phyloP scores from a whole-genome alignment of 2,329 filamentous ascomycete genomes.

The Exophiala oligosperma region DNA sequence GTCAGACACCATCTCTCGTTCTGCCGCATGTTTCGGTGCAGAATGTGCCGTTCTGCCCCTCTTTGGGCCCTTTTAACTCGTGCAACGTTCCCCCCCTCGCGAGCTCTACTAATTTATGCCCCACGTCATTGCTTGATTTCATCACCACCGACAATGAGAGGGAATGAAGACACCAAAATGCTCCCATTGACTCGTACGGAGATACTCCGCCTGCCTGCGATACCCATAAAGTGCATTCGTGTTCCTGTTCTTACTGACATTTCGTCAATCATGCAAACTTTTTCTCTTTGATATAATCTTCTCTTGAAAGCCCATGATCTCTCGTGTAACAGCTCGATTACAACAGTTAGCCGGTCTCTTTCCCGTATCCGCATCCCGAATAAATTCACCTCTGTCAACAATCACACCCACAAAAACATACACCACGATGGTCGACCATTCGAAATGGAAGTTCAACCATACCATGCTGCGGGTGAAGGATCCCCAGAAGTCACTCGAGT shows the following conservation, averaged over 20 bases:
- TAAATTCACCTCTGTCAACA: background rate
- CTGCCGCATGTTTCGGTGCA: background rate
- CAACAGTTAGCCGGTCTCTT: constrained; percentile 2
- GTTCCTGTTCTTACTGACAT: background rate
- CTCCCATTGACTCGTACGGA: background rate
- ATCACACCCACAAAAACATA: background rate
- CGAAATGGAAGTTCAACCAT: constrained; percentile 65
- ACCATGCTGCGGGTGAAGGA: constrained; percentile 91
- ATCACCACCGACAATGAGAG: background rate
- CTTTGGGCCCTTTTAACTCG: background rate
- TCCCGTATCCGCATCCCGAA: background rate
- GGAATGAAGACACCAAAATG: background rate
- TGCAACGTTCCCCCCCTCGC: too few species aligned
- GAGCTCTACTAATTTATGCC: background rate
- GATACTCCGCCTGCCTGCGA: background rate
- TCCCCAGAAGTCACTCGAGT: constrained; percentile 63
- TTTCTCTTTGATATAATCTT: background rate
- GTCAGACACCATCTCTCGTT: background rate
- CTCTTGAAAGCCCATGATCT: background rate
- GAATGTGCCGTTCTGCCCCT: background rate
- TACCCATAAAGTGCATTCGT: background rate
- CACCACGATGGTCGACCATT: constrained; percentile 32
- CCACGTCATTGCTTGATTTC: background rate
- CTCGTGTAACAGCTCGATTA: background rate
- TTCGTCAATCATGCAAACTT: background rate